Evolutionary conservation across 768 basidiomycete species (phyloP).

Genomic region (Suillus americanus): DNA sequence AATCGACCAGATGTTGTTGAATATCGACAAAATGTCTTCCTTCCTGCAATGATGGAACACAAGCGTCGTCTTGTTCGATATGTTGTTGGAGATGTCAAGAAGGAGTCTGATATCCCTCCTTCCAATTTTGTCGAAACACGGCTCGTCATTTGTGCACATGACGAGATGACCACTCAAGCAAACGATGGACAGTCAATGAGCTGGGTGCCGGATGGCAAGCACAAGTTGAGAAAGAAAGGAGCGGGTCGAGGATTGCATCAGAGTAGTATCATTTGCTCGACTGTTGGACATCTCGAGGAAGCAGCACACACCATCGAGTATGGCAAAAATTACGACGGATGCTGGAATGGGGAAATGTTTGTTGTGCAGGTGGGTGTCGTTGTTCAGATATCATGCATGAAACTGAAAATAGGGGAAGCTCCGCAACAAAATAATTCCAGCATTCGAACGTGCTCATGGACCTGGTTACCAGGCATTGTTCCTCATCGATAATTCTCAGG

Average conservation of each 20-base stretch:
- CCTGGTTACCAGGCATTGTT: conserved; percentile 17
- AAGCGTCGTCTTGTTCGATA: conserved; percentile 3
- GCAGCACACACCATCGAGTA: conserved; percentile 39
- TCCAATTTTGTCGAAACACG: conserved; percentile 18
- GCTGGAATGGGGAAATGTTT: conserved; percentile 32
- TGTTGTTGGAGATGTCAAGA: conserved; percentile 15
- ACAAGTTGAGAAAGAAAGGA: conserved; percentile 38
- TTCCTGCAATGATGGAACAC: conserved; percentile 23
- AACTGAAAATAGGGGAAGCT: conserved; percentile 5
- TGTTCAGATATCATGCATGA: conserved; percentile 16
- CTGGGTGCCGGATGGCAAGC: conserved; percentile 38
- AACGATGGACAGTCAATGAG: conserved; percentile 33
- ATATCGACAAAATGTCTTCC: conserved; percentile 19
- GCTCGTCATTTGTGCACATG: conserved; percentile 27
- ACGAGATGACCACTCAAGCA: conserved; percentile 43
- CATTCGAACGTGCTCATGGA: conserved; percentile 18
- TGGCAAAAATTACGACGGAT: conserved; percentile 45
- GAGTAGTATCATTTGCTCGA: conserved; percentile 38
- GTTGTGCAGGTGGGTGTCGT: conserved; percentile 23
- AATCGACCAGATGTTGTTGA: conserved; percentile 21
- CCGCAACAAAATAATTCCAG: conserved; percentile 8
- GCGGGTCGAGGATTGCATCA: conserved; percentile 37
- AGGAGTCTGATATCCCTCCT: conserved; percentile 4
- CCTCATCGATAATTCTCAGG: conserved; percentile 26
- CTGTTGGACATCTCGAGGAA: conserved; percentile 30